Evolutionary conservation across 2,329 filamentous ascomycete genomes (phyloP).

Genomic region (Ceratocystis destructans): DNA sequence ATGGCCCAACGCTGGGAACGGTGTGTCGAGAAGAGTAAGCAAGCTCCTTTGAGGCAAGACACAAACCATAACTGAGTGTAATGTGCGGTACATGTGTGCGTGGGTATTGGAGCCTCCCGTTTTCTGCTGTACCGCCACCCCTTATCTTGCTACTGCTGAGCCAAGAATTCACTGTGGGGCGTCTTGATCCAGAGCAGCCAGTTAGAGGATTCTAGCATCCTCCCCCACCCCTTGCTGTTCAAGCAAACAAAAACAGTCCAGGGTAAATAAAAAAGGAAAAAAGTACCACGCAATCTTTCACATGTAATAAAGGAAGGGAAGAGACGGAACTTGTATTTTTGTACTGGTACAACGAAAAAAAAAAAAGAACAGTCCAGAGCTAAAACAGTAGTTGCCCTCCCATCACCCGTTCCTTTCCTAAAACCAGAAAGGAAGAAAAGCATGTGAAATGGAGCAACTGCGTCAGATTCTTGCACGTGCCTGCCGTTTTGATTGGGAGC

Average conservation of each 20-base stretch:
- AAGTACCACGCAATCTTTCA: not conserved
- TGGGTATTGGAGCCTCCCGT: no score
- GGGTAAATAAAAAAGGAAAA: not conserved
- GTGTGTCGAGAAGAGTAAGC: not conserved
- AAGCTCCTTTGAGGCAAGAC: not conserved
- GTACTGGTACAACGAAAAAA: not conserved
- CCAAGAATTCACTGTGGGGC: not conserved
- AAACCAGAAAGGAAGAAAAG: not conserved
- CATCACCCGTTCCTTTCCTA: not conserved
- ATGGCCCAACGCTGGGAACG: not conserved
- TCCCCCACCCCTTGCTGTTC: not conserved
- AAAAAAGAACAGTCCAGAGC: not conserved
- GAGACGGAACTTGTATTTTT: not conserved
- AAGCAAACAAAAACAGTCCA: not conserved
- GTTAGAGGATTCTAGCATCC: not conserved
- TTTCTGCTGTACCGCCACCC: not conserved
- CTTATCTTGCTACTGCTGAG: not conserved
- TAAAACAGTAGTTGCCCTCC: not conserved
- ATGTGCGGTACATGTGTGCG: not conserved
- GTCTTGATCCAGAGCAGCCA: not conserved
- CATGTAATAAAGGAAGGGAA: not conserved
- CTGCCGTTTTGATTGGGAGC: not conserved
- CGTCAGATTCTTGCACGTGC: conserved; percentile 12
- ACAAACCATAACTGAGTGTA: not conserved
- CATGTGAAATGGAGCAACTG: conserved; percentile 6